Evolutionary conservation across 2,329 filamentous ascomycete genomes (phyloP).

Genomic region (Botrytis byssoidea): DNA sequence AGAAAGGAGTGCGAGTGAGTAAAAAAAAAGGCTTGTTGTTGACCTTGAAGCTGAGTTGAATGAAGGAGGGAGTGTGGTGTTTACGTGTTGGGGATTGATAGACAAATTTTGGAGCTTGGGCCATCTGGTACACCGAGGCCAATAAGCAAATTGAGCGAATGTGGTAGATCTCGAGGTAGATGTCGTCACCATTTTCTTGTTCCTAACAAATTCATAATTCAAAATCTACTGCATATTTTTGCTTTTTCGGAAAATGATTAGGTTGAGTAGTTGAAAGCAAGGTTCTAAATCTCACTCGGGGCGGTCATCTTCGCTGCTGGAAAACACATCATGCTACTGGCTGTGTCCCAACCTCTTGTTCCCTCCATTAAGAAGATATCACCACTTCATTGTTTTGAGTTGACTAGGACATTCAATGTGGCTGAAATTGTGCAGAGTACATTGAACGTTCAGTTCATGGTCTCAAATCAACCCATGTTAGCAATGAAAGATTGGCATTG

Average conservation of each 20-base stretch:
- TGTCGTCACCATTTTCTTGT: neutral
- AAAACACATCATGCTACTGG: neutral
- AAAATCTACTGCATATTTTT: neutral
- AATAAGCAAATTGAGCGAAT: neutral
- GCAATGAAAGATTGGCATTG: neutral
- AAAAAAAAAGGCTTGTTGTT: neutral
- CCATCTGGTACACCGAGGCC: neutral
- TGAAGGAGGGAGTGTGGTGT: neutral
- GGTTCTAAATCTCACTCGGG: neutral
- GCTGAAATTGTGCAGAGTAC: neutral
- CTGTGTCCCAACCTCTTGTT: neutral
- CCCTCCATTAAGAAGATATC: neutral
- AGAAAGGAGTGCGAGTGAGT: neutral
- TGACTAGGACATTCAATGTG: neutral
- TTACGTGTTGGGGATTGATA: neutral
- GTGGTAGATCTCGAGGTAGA: neutral
- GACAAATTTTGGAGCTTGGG: slow-evolving; percentile 18
- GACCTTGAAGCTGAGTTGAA: neutral
- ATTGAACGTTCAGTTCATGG: neutral
- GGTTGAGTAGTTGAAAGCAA: neutral
- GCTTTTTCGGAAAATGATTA: neutral
- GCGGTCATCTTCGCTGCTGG: neutral
- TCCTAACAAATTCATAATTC: neutral
- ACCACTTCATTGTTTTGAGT: neutral
- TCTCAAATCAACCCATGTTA: neutral